Conservation (phyloP, 345 rosid species). For the Citrus glauca region DNA sequence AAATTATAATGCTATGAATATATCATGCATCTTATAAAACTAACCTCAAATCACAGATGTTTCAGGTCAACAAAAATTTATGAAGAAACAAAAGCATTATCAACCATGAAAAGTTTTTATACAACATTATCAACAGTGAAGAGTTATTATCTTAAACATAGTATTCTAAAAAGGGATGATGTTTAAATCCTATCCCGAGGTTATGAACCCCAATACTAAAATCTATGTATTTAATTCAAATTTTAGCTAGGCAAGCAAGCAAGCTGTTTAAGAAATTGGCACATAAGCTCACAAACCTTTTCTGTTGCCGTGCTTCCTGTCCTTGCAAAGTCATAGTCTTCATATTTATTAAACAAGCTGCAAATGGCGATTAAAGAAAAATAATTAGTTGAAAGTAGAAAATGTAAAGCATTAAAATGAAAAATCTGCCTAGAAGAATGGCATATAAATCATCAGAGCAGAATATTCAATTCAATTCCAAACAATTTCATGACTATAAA, state of each 20-base stretch:
- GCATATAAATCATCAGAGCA: neutral
- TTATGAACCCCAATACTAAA: neutral
- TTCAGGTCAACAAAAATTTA: neutral
- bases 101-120: neutral
- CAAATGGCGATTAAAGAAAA: neutral
- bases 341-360: slow-evolving; percentile 78
- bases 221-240: neutral
- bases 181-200: neutral
- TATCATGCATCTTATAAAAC: neutral
- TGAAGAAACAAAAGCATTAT: neutral
- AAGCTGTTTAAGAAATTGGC: neutral
- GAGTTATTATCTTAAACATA: neutral
- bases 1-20: neutral
- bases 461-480: neutral
- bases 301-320: slow-evolving; percentile 74
- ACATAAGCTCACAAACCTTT: slow-evolving; percentile 42
- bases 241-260: neutral
- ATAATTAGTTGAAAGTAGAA: neutral
- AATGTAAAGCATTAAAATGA: neutral
- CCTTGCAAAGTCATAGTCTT: slow-evolving; percentile 81
- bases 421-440: neutral
- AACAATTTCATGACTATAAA: neutral
- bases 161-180: neutral
- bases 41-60: neutral
- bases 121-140: neutral